Percentiles rank a stretch among this genome's conserved stretches.
phyloP scores from a whole-genome alignment of 805 yeast genomes.

The Schwanniomyces vanrijiae region DNA sequence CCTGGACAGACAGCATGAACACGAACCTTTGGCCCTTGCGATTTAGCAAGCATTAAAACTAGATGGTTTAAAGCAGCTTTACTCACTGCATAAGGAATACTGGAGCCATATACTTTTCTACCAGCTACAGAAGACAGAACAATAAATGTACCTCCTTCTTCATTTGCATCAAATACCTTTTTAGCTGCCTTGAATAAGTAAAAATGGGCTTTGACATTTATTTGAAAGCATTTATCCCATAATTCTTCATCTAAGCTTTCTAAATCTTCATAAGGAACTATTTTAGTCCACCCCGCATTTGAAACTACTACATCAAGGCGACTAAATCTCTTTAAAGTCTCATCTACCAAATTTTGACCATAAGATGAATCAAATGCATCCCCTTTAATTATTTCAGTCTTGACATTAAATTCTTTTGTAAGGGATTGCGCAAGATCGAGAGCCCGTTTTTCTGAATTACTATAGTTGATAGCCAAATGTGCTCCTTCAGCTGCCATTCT shows the following conservation, averaged over 20 bases:
- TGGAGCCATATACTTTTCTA: slow-evolving; percentile 22
- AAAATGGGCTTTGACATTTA: slow-evolving; percentile 12
- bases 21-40: slow-evolving; percentile 34
- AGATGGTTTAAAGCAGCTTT: slow-evolving; percentile 38
- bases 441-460: neutral
- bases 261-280: slow-evolving; percentile 9
- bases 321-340: slow-evolving; percentile 6
- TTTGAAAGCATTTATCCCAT: slow-evolving; percentile 9
- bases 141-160: slow-evolving; percentile 34
- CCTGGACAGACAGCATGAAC: slow-evolving; percentile 42
- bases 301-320: slow-evolving; percentile 12
- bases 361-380: neutral
- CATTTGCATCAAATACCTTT: slow-evolving; percentile 26
- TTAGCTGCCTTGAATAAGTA: slow-evolving; percentile 11
- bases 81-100: slow-evolving; percentile 33
- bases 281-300: slow-evolving; percentile 13
- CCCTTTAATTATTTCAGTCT: neutral
- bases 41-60: slow-evolving; percentile 38
- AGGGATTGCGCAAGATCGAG: neutral
- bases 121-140: slow-evolving; percentile 30
- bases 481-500: slow-evolving; percentile 53
- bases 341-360: slow-evolving; percentile 1
- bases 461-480: neutral
- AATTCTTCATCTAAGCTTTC: slow-evolving; percentile 8
- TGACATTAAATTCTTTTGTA: neutral